phyloP scores from a whole-genome alignment of 1,284 basidiomycete species.

The Dichomitus squalens region DNA sequence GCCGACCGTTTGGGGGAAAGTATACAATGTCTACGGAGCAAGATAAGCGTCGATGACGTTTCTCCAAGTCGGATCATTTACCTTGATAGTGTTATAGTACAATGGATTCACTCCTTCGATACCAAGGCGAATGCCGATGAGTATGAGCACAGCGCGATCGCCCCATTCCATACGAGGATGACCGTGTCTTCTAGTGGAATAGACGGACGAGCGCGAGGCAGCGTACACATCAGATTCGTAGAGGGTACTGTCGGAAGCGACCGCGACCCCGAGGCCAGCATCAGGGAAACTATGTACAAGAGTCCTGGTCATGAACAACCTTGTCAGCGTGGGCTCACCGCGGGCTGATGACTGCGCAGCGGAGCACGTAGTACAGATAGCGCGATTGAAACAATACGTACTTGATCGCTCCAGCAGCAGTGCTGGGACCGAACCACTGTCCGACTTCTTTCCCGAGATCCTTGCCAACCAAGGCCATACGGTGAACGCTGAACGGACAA shows the following conservation, averaged over 20 bases:
- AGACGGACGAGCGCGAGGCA: conserved; percentile 62
- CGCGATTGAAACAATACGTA: conserved; percentile 38
- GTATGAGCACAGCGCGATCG: conserved; percentile 81
- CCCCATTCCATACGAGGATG: conserved; percentile 62
- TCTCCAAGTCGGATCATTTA: conserved; percentile 35
- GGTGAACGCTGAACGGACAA: conserved; percentile 95
- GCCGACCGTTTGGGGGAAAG: conserved; percentile 93
- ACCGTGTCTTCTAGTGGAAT: conserved; percentile 37
- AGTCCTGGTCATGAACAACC: conserved; percentile 46
- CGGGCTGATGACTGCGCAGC: background rate
- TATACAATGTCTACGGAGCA: conserved; percentile 74
- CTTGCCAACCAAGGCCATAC: conserved; percentile 94
- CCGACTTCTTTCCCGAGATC: conserved; percentile 95
- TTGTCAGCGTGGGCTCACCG: conserved; percentile 1
- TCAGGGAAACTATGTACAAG: conserved; percentile 83
- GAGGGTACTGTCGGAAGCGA: conserved; percentile 79
- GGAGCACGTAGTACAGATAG: background rate
- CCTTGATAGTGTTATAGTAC: conserved; percentile 94
- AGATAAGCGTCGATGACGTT: background rate
- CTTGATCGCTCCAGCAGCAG: conserved; percentile 95
- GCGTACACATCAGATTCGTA: conserved; percentile 87
- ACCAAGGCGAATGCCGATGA: conserved; percentile 88
- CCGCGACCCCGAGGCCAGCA: conserved; percentile 80
- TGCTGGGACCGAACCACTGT: conserved; percentile 98
- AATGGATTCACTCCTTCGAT: conserved; percentile 93